Percentiles rank a stretch among this genome's conserved stretches.
phyloP scores from a whole-genome alignment of 768 basidiomycete species.

The Russula virescens region DNA sequence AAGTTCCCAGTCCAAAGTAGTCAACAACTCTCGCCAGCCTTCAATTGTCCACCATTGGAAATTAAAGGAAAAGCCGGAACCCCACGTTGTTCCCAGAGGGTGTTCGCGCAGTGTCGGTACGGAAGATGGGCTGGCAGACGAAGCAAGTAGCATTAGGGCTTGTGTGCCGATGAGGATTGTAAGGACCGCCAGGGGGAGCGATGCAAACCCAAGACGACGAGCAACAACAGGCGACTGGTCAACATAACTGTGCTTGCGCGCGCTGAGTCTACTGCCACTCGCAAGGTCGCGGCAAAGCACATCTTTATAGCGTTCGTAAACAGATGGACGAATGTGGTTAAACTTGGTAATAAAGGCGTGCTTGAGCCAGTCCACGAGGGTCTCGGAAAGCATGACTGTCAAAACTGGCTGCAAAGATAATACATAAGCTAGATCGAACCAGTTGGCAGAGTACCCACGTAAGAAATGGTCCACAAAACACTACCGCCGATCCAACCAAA shows the following conservation, averaged over 20 bases:
- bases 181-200: constrained; percentile 85
- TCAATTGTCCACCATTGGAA: constrained; percentile 39
- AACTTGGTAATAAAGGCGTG: constrained; percentile 99
- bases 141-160: constrained; percentile 56
- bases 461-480: constrained; percentile 82
- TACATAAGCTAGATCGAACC: not conserved
- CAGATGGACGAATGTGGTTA: constrained; percentile 93
- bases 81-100: constrained; percentile 30
- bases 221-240: constrained; percentile 95
- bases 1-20: constrained; percentile 42
- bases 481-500: constrained; percentile 82
- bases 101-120: constrained; percentile 10
- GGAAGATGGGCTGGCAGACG: constrained; percentile 26
- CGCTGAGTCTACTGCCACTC: constrained; percentile 61
- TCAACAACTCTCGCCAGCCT: constrained; percentile 22
- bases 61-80: constrained; percentile 32
- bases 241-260: constrained; percentile 84
- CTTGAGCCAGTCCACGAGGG: constrained; percentile 97
- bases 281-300: constrained; percentile 92
- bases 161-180: constrained; percentile 72
- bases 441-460: constrained; percentile 45
- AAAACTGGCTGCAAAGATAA: constrained; percentile 66
- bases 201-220: constrained; percentile 88
- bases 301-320: constrained; percentile 93
- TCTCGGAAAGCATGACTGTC: constrained; percentile 86